A percentile compares a stretch with the other conserved stretches of the same genome.
These are phyloP conservation scores for Colletotrichum karsti DNA, from an alignment of 2,329 filamentous ascomycete species.

Conservation along the genomic window DNA sequence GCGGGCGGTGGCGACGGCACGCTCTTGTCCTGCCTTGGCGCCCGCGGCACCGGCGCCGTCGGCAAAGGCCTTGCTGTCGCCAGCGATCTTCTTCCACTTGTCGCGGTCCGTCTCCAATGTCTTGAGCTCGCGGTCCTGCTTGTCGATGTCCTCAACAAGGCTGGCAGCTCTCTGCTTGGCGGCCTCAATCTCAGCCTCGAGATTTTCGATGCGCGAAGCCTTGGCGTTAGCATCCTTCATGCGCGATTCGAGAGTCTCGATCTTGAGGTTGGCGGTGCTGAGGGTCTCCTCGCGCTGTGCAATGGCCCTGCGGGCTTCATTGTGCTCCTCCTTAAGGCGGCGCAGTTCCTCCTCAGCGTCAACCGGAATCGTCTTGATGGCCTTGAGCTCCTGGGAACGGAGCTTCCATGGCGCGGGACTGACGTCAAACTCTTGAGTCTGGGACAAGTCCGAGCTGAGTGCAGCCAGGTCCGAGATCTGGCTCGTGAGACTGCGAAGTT, in stretches of 20 bases:
- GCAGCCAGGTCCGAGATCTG: constrained; percentile 76
- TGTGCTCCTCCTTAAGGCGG: constrained; percentile 80
- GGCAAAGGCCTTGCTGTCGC: constrained; percentile 66
- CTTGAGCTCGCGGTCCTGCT: constrained; percentile 73
- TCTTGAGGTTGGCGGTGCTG: constrained; percentile 89
- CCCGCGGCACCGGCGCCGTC: constrained; percentile 56
- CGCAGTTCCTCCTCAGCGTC: constrained; percentile 88
- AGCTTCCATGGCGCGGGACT: constrained; percentile 82
- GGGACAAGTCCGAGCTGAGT: constrained; percentile 74
- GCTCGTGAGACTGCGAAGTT: constrained; percentile 70
- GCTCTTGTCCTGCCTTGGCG: constrained; percentile 68
- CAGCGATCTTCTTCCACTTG: constrained; percentile 76
- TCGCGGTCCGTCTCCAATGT: constrained; percentile 71
- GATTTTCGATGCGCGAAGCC: constrained; percentile 71
- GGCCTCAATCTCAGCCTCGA: constrained; percentile 67
- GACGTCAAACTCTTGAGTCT: constrained; percentile 82
- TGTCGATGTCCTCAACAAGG: constrained; percentile 71
- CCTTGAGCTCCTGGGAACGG: constrained; percentile 81
- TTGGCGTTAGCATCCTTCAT: constrained; percentile 87
- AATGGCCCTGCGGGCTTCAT: constrained; percentile 77
- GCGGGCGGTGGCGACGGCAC: constrained; percentile 73
- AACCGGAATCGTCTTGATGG: constrained; percentile 81
- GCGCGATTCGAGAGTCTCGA: constrained; percentile 88
- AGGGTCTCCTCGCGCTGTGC: constrained; percentile 82
- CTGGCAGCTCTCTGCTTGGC: constrained; percentile 58